A percentile compares a stretch with the other conserved stretches of the same genome.
phyloP scores from a whole-genome alignment of 306 rosid species.

The Vigna hirtella region DNA sequence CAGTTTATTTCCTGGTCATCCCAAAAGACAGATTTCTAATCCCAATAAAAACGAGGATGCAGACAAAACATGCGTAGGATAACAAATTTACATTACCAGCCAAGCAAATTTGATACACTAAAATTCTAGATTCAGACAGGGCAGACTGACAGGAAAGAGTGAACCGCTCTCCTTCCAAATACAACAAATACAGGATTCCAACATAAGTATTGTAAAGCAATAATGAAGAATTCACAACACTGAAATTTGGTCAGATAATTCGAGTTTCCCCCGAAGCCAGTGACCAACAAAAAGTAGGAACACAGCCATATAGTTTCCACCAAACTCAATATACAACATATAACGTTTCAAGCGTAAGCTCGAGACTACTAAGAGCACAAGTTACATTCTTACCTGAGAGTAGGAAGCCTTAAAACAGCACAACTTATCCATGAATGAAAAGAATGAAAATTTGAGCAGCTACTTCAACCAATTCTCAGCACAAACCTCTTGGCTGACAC shows the following conservation, averaged over 20 bases:
- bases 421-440: slow-evolving; percentile 64
- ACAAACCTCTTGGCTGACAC: slow-evolving; percentile 51
- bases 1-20: neutral
- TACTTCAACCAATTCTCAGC: slow-evolving; percentile 53
- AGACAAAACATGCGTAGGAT: slow-evolving; percentile 30
- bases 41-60: slow-evolving; percentile 8
- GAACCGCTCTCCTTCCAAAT: slow-evolving; percentile 15
- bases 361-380: neutral
- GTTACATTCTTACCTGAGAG: slow-evolving; percentile 66
- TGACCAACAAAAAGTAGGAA: slow-evolving; percentile 24
- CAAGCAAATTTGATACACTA: slow-evolving; percentile 27
- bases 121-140: slow-evolving; percentile 27
- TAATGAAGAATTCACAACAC: slow-evolving; percentile 15
- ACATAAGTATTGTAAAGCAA: slow-evolving; percentile 20
- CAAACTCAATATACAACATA: slow-evolving; percentile 35
- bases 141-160: neutral
- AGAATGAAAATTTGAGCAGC: slow-evolving; percentile 37
- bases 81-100: slow-evolving; percentile 15
- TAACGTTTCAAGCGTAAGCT: slow-evolving; percentile 21
- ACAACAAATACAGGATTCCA: neutral
- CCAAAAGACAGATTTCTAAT: slow-evolving; percentile 30
- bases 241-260: slow-evolving; percentile 26
- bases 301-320: slow-evolving; percentile 24
- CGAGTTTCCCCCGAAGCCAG: slow-evolving; percentile 19
- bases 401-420: slow-evolving; percentile 77